Evolutionary conservation across 768 basidiomycete species (phyloP), one percentile per base, ranked within the genome.

Genomic region (Gloeopeniophorella convolvens): DNA sequence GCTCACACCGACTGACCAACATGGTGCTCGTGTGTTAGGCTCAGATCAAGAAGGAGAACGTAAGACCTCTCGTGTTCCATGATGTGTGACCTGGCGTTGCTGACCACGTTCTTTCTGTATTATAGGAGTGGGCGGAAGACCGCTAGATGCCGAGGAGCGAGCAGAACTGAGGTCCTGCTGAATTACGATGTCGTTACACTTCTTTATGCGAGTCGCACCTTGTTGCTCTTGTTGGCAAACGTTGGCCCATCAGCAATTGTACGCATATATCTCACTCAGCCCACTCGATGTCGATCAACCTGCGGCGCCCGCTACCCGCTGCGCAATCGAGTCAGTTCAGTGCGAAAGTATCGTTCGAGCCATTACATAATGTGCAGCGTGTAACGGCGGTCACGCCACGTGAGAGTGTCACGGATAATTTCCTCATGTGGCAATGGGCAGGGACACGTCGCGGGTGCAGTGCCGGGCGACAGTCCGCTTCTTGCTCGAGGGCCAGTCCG

Each of bases 41-140:
- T 28, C 95, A 98, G 70, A 98, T 99, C 79, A 93, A 92, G 83
- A 96, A 96, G 72, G 96, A 99, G 76, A 98, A 98, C 68, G 93
- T 89, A 65, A 75, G 86, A 50, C 41, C 11, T 47, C 45, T 34
- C 39, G 0, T 33, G 21, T 16, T 39, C n/a, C 32, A 10, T 28
- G 32, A 44, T 44, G 16, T 37, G 7, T 16, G 31, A 18, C 34
- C 36, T 55, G 34, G 41, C 23, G 18, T 35, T 16, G n/a, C 18
- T 32, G 20, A 27, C 27, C 28, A 24, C 24, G n/a, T 34, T 51
- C 48, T 45, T 59, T 57, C 18, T 52, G 35, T 56, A 50, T 45
- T 7, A 37, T 48, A 89, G 88, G 89, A 91, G 87, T 91, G 89
- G 89, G 89, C 89, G 57, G 89, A 91, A 74, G 89, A 91, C 64